Base-by-base conservation (phyloP, 306 rosid genomes). In the Cajanus cajan region DNA sequence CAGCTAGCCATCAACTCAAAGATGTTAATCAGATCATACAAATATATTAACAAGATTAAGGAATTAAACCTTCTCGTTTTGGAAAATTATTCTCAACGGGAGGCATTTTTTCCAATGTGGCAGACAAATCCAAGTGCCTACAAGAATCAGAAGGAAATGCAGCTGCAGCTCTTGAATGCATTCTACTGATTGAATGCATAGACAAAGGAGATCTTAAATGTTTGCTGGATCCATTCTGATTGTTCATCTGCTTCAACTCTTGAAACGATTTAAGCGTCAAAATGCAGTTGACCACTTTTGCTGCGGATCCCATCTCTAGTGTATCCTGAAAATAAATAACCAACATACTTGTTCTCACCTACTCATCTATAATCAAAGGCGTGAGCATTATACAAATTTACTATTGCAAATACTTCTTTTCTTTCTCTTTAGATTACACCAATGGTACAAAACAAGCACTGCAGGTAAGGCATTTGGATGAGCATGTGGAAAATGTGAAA, bases 211-310 rank as follows among this genome's bases (percentile, higher is more conserved):
- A 95, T 80, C 88, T 95, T 40, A 78, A 28, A 76, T 50, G 82
- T 75, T 83, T 91, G 77, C 33, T 51, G 83, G 61, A 77, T 57
- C 90, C 93, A 82, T 79, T 93, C 65, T 77, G 88, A 48, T 74
- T 68, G 77, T 63, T 83, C 76, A 40, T 85, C 78, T 85, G 81
- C 86, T 94, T 92, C 76, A 75, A 82, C 87, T 91, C 97, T 54
- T 89, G 86, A 85, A 85, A 87, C 55, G 85, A 87, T 87, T 87
- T 91, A 71, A 95, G 92, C 3, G 89, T 84, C 82, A 95, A 88
- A 77, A 95, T 81, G 78, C 99, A 95, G 74, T 95, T 97, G 41
- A 91, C 99, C 68, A 93, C 89, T 85, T 87, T 95, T 40, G 82
- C 86, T 50, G 77, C 90, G 0, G 98, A 88, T 41, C 93, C 97